phyloP scores from a whole-genome alignment of 2,329 filamentous ascomycete genomes.

The Alternaria viburni region DNA sequence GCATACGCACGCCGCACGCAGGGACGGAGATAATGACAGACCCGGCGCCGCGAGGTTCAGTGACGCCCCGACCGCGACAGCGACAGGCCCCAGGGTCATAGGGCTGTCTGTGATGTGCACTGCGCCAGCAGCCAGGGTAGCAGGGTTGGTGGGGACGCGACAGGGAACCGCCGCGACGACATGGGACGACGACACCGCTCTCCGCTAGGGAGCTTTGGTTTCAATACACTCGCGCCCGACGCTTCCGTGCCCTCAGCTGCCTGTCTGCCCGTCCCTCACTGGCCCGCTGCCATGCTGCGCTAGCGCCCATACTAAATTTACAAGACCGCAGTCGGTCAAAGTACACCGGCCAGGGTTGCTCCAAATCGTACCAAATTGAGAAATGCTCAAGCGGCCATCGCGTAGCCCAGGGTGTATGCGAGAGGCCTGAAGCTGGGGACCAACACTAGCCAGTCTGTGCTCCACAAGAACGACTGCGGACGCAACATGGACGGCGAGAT shows the following conservation, averaged over 20 bases:
- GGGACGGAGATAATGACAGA: slow-evolving; percentile 29
- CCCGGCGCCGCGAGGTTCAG: slow-evolving; percentile 19
- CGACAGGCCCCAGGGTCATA: slow-evolving; percentile 28
- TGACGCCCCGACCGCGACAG: neutral
- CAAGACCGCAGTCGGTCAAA: slow-evolving; percentile 40
- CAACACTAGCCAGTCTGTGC: slow-evolving; percentile 38
- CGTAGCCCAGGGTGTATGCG: slow-evolving; percentile 33
- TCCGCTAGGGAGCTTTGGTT: slow-evolving; percentile 28
- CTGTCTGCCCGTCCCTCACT: slow-evolving; percentile 31
- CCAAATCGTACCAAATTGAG: slow-evolving; percentile 31
- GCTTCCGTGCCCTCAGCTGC: slow-evolving; percentile 28
- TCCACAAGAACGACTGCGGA: slow-evolving; percentile 37
- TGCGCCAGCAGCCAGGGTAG: slow-evolving; percentile 15
- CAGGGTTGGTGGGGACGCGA: slow-evolving; percentile 16
- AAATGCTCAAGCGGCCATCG: slow-evolving; percentile 29
- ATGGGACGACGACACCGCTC: slow-evolving; percentile 32
- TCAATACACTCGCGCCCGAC: slow-evolving; percentile 28
- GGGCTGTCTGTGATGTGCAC: slow-evolving; percentile 26
- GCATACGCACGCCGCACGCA: slow-evolving; percentile 15
- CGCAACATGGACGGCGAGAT: slow-evolving; percentile 31
- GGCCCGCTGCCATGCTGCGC: slow-evolving; percentile 33
- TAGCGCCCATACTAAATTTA: slow-evolving; percentile 42
- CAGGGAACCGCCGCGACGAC: slow-evolving; percentile 12
- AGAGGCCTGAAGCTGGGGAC: slow-evolving; percentile 40
- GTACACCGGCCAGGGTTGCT: slow-evolving; percentile 28